Conservation (phyloP, 164 flowering plant species). For the Stephania japonica region DNA sequence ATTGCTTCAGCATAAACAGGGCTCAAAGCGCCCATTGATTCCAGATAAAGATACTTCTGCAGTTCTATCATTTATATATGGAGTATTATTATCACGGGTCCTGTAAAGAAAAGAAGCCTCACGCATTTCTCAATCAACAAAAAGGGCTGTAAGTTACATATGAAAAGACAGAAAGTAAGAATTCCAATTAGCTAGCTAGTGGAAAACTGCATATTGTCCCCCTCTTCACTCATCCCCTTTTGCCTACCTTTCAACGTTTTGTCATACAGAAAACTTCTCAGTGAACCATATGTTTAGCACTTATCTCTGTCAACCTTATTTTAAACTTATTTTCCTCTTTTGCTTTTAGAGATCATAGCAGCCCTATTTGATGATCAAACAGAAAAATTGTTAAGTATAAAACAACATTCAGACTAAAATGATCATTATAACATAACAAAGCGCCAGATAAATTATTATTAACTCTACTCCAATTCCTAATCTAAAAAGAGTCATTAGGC, state of each 20-base stretch:
- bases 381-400: slow-evolving; percentile 30
- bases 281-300: background rate
- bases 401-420: slow-evolving; percentile 25
- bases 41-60: slow-evolving; percentile 35
- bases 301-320: background rate
- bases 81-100: slow-evolving; percentile 19
- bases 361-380: background rate
- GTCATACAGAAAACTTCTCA: background rate
- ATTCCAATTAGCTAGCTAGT: background rate
- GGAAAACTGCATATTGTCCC: slow-evolving; percentile 23
- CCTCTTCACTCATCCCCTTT: slow-evolving; percentile 7
- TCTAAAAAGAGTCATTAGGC: slow-evolving; percentile 8
- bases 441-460: slow-evolving; percentile 11
- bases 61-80: slow-evolving; percentile 38
- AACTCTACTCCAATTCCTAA: slow-evolving; percentile 31
- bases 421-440: slow-evolving; percentile 4
- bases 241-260: slow-evolving; percentile 14
- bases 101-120: background rate
- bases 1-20: too few species aligned
- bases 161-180: slow-evolving; percentile 33
- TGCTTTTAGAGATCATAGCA: background rate
- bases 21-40: slow-evolving; percentile 10
- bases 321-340: background rate
- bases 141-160: slow-evolving; percentile 5
- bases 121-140: slow-evolving; percentile 10